phyloP scores from a whole-genome alignment of 148 eudicot species.

The Rhododendron kiyosumense region DNA sequence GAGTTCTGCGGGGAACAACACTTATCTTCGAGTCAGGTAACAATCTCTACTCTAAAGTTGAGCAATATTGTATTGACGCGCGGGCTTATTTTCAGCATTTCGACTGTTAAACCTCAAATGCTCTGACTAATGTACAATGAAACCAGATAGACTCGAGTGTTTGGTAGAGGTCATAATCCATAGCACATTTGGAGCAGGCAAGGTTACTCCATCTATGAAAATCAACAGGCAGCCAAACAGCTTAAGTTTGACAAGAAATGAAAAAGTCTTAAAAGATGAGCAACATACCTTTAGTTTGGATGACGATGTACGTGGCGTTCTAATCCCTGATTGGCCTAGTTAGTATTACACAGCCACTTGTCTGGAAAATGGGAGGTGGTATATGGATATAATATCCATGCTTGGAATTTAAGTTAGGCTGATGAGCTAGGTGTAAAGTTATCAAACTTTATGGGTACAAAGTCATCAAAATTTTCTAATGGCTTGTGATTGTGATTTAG shows the following conservation, averaged over 20 bases:
- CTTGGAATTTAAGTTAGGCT: constrained; percentile 3
- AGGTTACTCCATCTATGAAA: not conserved
- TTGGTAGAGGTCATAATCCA: not conserved
- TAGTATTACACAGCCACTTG: not conserved
- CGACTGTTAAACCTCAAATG: not conserved
- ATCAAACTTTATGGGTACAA: not conserved
- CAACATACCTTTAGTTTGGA: not conserved
- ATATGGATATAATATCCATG: not conserved
- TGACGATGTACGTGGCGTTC: not conserved
- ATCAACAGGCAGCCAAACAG: not conserved
- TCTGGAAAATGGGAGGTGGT: not conserved
- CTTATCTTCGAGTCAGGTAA: not conserved
- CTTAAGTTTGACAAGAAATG: not conserved
- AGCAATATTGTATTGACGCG: not conserved
- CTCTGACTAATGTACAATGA: not conserved
- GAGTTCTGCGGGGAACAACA: not conserved
- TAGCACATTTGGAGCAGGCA: not conserved
- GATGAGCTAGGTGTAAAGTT: not conserved
- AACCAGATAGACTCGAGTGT: not conserved
- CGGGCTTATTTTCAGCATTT: not conserved
- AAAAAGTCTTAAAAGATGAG: not conserved
- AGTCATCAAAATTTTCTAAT: not conserved
- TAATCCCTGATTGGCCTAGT: not conserved
- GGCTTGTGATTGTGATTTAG: not conserved
- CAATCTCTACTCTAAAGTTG: not conserved